phyloP scores from a whole-genome alignment of 305 asterid species.

The Rubia tinctorum region DNA sequence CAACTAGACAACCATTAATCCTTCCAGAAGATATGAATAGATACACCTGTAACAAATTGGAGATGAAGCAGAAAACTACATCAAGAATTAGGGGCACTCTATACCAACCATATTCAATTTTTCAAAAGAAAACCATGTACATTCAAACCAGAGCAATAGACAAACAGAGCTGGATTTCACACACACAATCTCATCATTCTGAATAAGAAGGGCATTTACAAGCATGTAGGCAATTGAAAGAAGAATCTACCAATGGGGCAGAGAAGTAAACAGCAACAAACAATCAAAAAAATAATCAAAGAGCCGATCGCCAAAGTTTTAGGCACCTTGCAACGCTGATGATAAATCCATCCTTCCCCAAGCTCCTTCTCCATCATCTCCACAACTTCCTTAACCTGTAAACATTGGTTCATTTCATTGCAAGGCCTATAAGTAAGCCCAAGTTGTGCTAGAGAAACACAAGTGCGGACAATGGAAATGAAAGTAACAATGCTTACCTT shows the following conservation, averaged over 20 bases:
- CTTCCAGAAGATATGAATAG: constrained; percentile 55
- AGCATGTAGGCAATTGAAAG: background rate
- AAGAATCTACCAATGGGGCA: background rate
- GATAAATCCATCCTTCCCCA: constrained; percentile 60
- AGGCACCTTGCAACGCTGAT: constrained; percentile 53
- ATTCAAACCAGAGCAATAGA: background rate
- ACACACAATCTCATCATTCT: background rate
- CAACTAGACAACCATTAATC: constrained; percentile 57
- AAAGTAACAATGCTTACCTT: constrained; percentile 37
- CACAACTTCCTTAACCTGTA: constrained; percentile 60
- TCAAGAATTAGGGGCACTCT: background rate
- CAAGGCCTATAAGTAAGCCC: constrained; percentile 5
- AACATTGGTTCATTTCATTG: constrained; percentile 10
- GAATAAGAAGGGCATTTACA: background rate
- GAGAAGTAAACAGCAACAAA: background rate
- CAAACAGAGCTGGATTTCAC: background rate
- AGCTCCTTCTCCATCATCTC: constrained; percentile 70
- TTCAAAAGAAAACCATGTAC: background rate
- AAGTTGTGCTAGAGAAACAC: background rate
- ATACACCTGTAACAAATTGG: constrained; percentile 44
- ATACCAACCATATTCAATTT: background rate
- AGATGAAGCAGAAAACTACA: constrained; percentile 8
- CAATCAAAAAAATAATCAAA: background rate
- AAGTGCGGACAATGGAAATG: background rate
- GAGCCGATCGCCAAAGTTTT: background rate